phyloP scores from a whole-genome alignment of 768 basidiomycete species.

The Mycena indigotica region DNA sequence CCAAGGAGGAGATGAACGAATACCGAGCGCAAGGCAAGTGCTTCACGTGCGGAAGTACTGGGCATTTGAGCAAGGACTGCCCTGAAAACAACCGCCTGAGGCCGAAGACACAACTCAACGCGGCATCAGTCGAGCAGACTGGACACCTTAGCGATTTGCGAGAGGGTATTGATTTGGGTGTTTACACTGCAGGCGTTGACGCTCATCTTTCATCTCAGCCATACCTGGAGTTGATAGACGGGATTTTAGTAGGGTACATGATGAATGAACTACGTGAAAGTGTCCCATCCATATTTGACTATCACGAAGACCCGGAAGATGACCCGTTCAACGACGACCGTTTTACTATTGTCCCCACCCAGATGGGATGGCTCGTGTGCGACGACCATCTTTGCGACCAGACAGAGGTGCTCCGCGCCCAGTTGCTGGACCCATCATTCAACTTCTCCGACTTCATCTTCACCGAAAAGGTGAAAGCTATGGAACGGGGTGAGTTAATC shows the following conservation, averaged over 20 bases:
- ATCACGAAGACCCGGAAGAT: slow-evolving; percentile 1
- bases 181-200: slow-evolving; percentile 1
- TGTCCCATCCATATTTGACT: slow-evolving; percentile 6
- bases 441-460: slow-evolving; percentile 2
- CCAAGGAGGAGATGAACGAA: slow-evolving; percentile 6
- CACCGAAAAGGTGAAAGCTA: slow-evolving; percentile 1
- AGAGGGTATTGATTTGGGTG: background rate
- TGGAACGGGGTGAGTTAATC: background rate
- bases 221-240: background rate
- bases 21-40: slow-evolving; percentile 16
- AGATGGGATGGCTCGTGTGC: slow-evolving; percentile 1
- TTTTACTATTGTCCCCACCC: background rate
- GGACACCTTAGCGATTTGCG: background rate
- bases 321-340: background rate
- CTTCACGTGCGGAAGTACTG: slow-evolving; percentile 6
- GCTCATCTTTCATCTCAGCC: background rate
- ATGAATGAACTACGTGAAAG: background rate
- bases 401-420: slow-evolving; percentile 3
- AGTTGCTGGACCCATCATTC: slow-evolving; percentile 8
- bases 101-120: background rate
- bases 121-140: slow-evolving; percentile 2
- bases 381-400: slow-evolving; percentile 1
- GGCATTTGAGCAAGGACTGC: slow-evolving; percentile 17
- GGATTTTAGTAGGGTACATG: slow-evolving; percentile 1
- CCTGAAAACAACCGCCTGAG: slow-evolving; percentile 6